Conservation (phyloP, 2,329 filamentous ascomycete species). For the Periconia sp. region DNA sequence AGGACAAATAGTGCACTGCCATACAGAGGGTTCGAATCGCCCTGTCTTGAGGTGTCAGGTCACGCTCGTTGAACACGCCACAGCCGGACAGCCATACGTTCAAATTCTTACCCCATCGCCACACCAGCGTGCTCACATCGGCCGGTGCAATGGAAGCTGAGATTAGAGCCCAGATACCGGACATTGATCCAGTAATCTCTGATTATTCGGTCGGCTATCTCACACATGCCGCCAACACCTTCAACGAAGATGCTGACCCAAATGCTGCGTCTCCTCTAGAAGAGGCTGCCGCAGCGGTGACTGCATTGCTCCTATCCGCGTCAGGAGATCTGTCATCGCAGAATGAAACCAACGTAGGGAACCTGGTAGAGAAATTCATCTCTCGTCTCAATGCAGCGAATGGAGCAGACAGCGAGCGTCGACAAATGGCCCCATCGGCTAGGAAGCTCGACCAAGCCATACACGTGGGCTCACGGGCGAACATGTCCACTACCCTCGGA, state of each 20-base stretch:
- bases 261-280: conserved; percentile 75
- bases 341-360: conserved; percentile 78
- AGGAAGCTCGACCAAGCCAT: conserved; percentile 91
- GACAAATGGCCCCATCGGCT: conserved; percentile 75
- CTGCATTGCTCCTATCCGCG: conserved; percentile 90
- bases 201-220: conserved; percentile 95
- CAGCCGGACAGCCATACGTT: too few species aligned
- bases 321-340: conserved; percentile 77
- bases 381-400: conserved; percentile 77
- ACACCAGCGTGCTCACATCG: conserved; percentile 17
- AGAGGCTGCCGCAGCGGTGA: conserved; percentile 83
- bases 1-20: too few species aligned
- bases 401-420: conserved; percentile 69
- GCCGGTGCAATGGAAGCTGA: conserved; percentile 76
- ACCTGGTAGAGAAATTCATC: conserved; percentile 89
- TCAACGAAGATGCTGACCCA: conserved; percentile 73
- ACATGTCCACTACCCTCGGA: conserved; percentile 94
- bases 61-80: too few species aligned
- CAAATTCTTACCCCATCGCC: too few species aligned
- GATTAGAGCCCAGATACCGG: conserved; percentile 81
- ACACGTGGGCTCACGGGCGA: conserved; percentile 90
- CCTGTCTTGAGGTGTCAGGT: too few species aligned
- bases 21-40: too few species aligned
- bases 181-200: conserved; percentile 85
- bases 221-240: conserved; percentile 87